These are phyloP conservation scores for Balakata baccata DNA, from an alignment of 345 rosid genomes.

Conservation along the genomic window DNA sequence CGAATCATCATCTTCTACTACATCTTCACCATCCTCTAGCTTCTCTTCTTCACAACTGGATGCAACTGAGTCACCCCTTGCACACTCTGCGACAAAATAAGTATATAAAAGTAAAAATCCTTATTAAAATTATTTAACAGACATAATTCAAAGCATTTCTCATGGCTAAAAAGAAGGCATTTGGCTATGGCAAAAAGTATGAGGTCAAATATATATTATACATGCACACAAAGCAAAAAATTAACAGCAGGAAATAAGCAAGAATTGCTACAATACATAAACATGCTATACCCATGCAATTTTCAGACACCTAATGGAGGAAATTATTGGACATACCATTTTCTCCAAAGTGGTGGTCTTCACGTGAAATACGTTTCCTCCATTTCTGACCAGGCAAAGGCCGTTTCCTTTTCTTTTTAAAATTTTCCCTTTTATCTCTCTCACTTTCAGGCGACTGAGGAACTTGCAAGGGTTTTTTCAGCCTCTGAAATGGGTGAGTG, in stretches of 20 bases:
- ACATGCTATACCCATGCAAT: slow-evolving; percentile 8
- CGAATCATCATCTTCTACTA: slow-evolving; percentile 37
- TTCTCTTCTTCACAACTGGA: slow-evolving; percentile 57
- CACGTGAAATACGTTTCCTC: slow-evolving; percentile 61
- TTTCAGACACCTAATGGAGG: slow-evolving; percentile 16
- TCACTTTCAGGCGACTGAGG: slow-evolving; percentile 44
- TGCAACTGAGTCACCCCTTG: slow-evolving; percentile 33
- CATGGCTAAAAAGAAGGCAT: not conserved
- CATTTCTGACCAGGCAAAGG: slow-evolving; percentile 89
- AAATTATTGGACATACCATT: slow-evolving; percentile 46
- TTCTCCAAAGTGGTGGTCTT: slow-evolving; percentile 48
- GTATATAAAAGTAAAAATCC: too few relatives aligned
- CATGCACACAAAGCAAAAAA: not conserved
- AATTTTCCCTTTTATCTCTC: slow-evolving; percentile 38
- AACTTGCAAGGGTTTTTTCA: slow-evolving; percentile 49
- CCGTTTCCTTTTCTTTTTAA: slow-evolving; percentile 52
- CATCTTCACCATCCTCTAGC: slow-evolving; percentile 51
- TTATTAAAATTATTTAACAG: slow-evolving; percentile 2
- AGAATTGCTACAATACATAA: not conserved
- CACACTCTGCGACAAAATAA: slow-evolving; percentile 37
- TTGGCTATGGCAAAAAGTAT: not conserved
- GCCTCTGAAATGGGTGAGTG: slow-evolving; percentile 67
- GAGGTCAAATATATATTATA: not conserved
- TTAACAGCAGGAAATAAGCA: slow-evolving; percentile 2
- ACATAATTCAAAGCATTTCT: not conserved